phyloP scores from a whole-genome alignment of 495 filamentous ascomycete species.

The Talaromyces nanjingensis region DNA sequence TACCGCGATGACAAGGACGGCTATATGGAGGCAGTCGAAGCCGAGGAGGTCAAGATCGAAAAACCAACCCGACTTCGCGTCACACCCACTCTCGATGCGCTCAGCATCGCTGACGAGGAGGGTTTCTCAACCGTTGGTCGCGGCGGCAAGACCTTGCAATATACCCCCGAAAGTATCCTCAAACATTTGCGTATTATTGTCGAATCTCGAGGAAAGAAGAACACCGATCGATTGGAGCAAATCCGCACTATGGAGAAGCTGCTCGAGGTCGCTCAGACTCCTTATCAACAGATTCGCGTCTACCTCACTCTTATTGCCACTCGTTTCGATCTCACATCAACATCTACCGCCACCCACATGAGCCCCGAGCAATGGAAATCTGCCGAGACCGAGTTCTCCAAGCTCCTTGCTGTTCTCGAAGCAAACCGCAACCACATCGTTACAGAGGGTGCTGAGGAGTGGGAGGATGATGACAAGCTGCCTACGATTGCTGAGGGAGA shows the following conservation, averaged over 20 bases:
- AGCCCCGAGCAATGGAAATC: constrained; percentile 94
- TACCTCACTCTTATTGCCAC: constrained; percentile 89
- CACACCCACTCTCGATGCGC: constrained; percentile 14
- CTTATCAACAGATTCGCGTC: constrained; percentile 93
- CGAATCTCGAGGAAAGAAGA: constrained; percentile 96
- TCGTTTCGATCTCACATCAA: constrained; percentile 77
- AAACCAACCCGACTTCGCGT: constrained; percentile 19
- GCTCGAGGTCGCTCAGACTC: constrained; percentile 73
- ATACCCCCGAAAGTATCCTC: constrained; percentile 95
- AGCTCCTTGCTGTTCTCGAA: constrained; percentile 74
- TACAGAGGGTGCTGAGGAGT: constrained; percentile 88
- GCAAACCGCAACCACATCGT: constrained; percentile 70
- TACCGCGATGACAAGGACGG: constrained; percentile 77
- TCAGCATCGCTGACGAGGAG: constrained; percentile 56
- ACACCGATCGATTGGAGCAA: constrained; percentile 90
- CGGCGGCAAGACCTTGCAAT: constrained; percentile 77
- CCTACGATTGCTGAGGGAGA: constrained; percentile 65
- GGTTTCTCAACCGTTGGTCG: constrained; percentile 82
- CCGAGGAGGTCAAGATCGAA: constrained; percentile 51
- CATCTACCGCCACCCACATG: constrained; percentile 75
- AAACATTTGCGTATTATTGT: constrained; percentile 91
- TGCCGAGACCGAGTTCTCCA: constrained; percentile 76
- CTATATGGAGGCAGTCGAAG: constrained; percentile 82
- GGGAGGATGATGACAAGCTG: constrained; percentile 96
- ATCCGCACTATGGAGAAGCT: constrained; percentile 97